phyloP scores from a whole-genome alignment of 225 moss, liverwort and hornwort genomes.

The Bryum argenteum region DNA sequence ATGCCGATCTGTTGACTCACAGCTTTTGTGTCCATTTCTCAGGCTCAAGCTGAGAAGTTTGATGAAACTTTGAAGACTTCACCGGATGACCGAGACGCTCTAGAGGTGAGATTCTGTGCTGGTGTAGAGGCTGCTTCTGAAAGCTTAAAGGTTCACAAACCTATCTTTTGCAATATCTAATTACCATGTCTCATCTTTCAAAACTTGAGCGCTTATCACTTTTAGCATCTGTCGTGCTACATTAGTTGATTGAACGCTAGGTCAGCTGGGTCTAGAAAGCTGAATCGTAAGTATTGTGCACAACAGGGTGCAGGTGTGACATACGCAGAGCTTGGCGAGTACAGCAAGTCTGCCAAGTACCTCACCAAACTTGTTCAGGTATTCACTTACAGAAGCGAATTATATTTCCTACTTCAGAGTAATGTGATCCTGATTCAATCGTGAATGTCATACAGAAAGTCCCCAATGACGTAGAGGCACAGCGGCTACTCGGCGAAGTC shows the following conservation, averaged over 20 bases:
- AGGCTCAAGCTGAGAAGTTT: slow-evolving; percentile 87
- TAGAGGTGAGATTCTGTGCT: slow-evolving; percentile 60
- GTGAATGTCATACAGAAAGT: slow-evolving; percentile 56
- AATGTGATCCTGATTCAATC: not conserved
- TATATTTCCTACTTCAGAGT: not conserved
- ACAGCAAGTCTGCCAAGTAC: slow-evolving; percentile 77
- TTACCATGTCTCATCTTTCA: not conserved
- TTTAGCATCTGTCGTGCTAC: not conserved
- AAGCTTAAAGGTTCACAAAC: not conserved
- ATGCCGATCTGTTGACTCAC: slow-evolving; percentile 1
- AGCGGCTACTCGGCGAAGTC: slow-evolving; percentile 88
- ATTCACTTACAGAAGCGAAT: not conserved
- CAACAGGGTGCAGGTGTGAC: slow-evolving; percentile 85
- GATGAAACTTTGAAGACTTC: slow-evolving; percentile 62
- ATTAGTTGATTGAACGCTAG: not conserved
- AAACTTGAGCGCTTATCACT: not conserved
- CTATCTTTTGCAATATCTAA: not conserved
- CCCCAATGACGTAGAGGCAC: slow-evolving; percentile 73
- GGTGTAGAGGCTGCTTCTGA: not conserved
- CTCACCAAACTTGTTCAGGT: slow-evolving; percentile 85
- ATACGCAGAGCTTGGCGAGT: slow-evolving; percentile 93
- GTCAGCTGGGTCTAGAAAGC: not conserved
- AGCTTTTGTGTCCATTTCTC: slow-evolving; percentile 19
- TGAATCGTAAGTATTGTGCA: not conserved
- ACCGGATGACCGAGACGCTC: slow-evolving; percentile 78